Conservation (phyloP, 2,329 filamentous ascomycete species). For the Ophiobolus disseminans region DNA sequence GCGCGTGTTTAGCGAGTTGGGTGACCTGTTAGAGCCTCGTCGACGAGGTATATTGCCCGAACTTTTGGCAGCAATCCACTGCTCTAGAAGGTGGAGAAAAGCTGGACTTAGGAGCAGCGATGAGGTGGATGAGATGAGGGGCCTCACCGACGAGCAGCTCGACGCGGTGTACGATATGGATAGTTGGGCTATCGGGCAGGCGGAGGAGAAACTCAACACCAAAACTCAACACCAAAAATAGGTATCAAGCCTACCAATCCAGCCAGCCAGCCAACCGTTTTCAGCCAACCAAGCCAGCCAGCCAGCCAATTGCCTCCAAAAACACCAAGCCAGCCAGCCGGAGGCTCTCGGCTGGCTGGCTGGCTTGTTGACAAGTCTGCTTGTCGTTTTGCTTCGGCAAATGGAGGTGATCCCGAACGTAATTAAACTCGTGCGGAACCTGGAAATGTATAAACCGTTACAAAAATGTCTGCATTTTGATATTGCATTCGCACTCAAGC, state of each 20-base stretch:
- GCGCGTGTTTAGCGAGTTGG: too few species aligned
- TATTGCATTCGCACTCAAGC: too few species aligned
- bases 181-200: not conserved
- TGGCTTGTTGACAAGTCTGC: not conserved
- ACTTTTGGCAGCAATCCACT: conserved; percentile 1
- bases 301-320: not conserved
- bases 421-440: too few species aligned
- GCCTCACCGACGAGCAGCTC: conserved; percentile 1
- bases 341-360: not conserved
- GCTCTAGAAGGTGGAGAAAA: not conserved
- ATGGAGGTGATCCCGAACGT: too few species aligned
- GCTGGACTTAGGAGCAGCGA: not conserved
- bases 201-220: not conserved
- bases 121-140: not conserved
- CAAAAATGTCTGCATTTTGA: too few species aligned
- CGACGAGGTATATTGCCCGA: not conserved
- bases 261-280: conserved; percentile 1
- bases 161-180: not conserved
- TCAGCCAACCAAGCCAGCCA: not conserved
- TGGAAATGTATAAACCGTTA: too few species aligned
- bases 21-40: too few species aligned
- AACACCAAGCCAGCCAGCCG: conserved; percentile 2
- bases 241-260: not conserved
- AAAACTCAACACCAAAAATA: not conserved
- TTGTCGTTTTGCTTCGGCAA: too few species aligned